phyloP scores from a whole-genome alignment of 1,284 basidiomycete genomes.

The Thecaphora frezii region DNA sequence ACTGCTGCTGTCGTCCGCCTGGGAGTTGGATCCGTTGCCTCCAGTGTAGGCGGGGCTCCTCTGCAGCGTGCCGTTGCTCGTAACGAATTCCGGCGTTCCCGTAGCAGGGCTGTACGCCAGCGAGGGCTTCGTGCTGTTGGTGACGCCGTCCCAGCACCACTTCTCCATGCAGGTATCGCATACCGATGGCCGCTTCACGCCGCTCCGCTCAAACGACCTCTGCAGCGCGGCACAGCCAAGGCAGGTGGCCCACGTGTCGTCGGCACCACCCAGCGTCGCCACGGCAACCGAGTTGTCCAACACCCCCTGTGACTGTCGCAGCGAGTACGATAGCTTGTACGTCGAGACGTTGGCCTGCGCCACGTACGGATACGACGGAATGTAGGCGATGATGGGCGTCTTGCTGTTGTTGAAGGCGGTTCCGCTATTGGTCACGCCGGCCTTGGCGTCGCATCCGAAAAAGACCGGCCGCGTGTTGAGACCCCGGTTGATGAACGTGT shows the following conservation, averaged over 20 bases:
- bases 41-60: conserved; percentile 41
- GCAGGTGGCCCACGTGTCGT: conserved; percentile 44
- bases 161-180: conserved; percentile 43
- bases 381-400: conserved; percentile 61
- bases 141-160: conserved; percentile 56
- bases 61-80: conserved; percentile 26
- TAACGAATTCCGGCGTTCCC: conserved; percentile 46
- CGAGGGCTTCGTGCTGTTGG: conserved; percentile 31
- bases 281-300: conserved; percentile 53
- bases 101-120: conserved; percentile 43
- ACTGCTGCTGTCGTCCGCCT: conserved; percentile 9
- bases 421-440: conserved; percentile 44
- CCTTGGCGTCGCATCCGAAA: conserved; percentile 69
- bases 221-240: conserved; percentile 47
- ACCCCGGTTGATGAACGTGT: conserved; percentile 68
- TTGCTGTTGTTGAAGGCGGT: conserved; percentile 47
- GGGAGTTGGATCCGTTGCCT: conserved; percentile 37
- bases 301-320: conserved; percentile 30
- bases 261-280: conserved; percentile 46
- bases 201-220: conserved; percentile 47
- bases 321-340: conserved; percentile 59
- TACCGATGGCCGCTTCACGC: conserved; percentile 23
- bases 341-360: conserved; percentile 47
- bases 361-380: conserved; percentile 63
- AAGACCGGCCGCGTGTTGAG: conserved; percentile 72